These are phyloP conservation scores for Ceratobasidium theobromae DNA, from an alignment of 1,284 basidiomycete genomes.

Conservation along the genomic window DNA sequence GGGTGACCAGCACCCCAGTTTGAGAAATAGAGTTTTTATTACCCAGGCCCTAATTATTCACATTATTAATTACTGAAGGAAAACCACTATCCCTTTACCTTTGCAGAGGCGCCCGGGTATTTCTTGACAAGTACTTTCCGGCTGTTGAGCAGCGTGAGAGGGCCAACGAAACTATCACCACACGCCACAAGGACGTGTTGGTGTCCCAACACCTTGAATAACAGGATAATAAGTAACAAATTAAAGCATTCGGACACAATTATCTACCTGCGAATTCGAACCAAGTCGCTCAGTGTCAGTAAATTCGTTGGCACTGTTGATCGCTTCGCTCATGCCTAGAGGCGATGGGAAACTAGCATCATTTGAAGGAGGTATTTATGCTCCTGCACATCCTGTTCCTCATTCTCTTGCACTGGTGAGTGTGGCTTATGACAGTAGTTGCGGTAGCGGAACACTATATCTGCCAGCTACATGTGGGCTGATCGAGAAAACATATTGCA, in stretches of 20 bases:
- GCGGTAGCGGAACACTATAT: conserved; percentile 1
- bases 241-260: neutral
- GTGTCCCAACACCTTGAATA: conserved; percentile 29
- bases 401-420: neutral
- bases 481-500: conserved; percentile 27
- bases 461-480: conserved; percentile 16
- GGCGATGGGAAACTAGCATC: neutral
- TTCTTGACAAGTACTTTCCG: conserved; percentile 29
- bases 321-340: conserved; percentile 31
- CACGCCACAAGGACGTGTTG: conserved; percentile 32
- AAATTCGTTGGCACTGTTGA: conserved; percentile 18
- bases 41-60: conserved; percentile 17
- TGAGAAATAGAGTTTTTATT: conserved; percentile 30
- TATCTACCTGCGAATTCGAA: conserved; percentile 29
- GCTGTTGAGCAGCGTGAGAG: conserved; percentile 24
- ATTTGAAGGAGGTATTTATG: conserved; percentile 8
- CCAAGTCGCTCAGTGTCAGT: conserved; percentile 28
- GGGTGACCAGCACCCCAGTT: conserved; percentile 30
- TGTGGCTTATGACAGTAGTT: conserved; percentile 12
- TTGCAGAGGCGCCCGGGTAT: conserved; percentile 30
- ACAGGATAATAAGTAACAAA: neutral
- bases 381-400: neutral
- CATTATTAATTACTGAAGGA: neutral
- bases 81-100: neutral
- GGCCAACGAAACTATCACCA: conserved; percentile 31